Base-by-base conservation (phyloP, 352 stramenopile species). In the Phytophthora foliorum region DNA sequence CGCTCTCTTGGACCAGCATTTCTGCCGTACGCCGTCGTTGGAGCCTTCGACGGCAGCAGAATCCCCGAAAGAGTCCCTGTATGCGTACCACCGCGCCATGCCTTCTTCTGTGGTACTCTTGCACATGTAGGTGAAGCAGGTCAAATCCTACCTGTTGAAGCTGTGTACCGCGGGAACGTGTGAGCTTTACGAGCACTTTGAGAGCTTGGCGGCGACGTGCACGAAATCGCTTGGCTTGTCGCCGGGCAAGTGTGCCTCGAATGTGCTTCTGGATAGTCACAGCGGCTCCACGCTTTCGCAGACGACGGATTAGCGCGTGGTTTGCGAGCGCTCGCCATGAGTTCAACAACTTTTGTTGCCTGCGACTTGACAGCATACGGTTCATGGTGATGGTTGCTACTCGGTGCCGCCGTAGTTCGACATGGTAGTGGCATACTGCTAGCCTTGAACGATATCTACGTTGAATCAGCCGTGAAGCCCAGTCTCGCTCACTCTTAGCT, bases 311-410 rank as follows among this genome's bases (percentile, higher is more conserved):
- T 10, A 91, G n/a, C n/a, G 84, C 79, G 25, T 91, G 77, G 17
- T 74, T 77, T 17, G 69, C 65, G 3, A 92, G 53, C 19, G 71
- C 67, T 2, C 58, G 76, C 84, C 82, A 92, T 16, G 29, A 68
- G 21, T 11, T 57, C 11, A 72, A 36, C 16, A 90, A 25, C 14
- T 44, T 53, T 19, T 78, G 71, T 9, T 69, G 61, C 8, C 29
- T 74, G 6, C 79, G 81, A 34, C 80, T 73, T 9, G 67, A 76
- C 16, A 90, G 22, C 34, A 91, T 70, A 1, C 57, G 57, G 39
- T 86, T 72, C 79, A 90, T 89, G 24, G 85, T 66, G 16, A 80
- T 74, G 3, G 64, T 80, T 21, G 84, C 81, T 29, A 79, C 44
- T n/a, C 75, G 56, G 45, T 90, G 81, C 7, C 79, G 77, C 6